Base-by-base conservation (phyloP, 83 land plant species). In the Picea engelmannii region DNA sequence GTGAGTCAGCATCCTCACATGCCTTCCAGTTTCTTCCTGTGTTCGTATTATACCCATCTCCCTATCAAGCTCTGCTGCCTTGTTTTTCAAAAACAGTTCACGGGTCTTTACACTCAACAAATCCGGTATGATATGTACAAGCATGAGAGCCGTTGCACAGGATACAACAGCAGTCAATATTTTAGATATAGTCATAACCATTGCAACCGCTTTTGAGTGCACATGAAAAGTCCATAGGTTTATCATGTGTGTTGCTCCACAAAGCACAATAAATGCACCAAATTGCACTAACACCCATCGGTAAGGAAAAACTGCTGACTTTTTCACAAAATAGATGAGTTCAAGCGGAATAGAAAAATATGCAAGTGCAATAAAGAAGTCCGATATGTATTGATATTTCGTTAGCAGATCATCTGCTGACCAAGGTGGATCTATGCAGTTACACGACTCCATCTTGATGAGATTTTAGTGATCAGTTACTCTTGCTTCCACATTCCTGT, bases 201-300 rank as follows among this genome's bases (percentile, higher is more conserved):
- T 60, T 11, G 92, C 95, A 35, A 96, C 88, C 11, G 95, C 84
- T 79, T 84, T 88, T 23, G 97, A 84, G 79, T 96, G 97, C 79
- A 91, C 63, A 44, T 87, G 84, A 82, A 92, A 92, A 0, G 97
- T 96, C 98, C 98, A 96, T 68, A 96, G 75, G 80, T 86, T 96
- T 82, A 96, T 96, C 40, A 96, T 81, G 85, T 96, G 98, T 11
- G 98, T 94, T 25, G 97, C 93, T 27, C 98, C 98, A 83, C 98
- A 96, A 66, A 96, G 94, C 81, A 96, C 91, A 77, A 96, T 96
- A 83, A 96, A 96, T 40, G 98, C 97, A 24, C 98, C 98, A 83
- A 96, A 96, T 84, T 94, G 98, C 79, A 96, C 94, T 24, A 96
- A 87, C 58, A 96, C 98, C 98, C 98, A 96, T 90, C 98, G 81